Base-by-base conservation (phyloP, 208 protist species). In the Trypanosoma grayi region DNA sequence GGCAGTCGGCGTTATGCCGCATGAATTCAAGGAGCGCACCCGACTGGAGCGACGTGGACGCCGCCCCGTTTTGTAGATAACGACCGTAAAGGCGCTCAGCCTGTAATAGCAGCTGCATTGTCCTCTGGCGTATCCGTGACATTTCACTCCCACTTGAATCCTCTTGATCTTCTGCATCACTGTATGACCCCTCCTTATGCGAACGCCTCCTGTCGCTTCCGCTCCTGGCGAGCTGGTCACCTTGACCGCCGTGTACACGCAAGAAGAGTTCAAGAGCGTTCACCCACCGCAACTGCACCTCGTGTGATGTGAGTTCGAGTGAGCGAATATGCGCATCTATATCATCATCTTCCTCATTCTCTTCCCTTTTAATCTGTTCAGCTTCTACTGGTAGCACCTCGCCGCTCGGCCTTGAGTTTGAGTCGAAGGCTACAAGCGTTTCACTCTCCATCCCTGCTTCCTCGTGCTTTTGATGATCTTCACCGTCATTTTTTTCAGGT, bases 1-100 rank as follows among this genome's bases (percentile, higher is more conserved):
- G 2, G n/a, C 36, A 24, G 16, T 22, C 11, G 28, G 37, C n/a
- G 69, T 22, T 27, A 47, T 63, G 24, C 56, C 44, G 4, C 64
- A 34, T 16, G 16, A 34, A 41, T 31, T 71, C 44, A 57, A 54
- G 2, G 22, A 55, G 34, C 44, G 55, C 48, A 56, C 45, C 39
- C 14, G 27, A 43, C 0, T 16, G 25, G 14, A n/a, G 45, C 20
- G 46, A 24, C 24, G 34, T 24, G 40, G 48, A 48, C 28, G 33
- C 16, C 31, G 16, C 10, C 25, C 8, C 43, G 44, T 9, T 39
- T 18, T 14, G n/a, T 2, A 65, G 14, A n/a, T 73, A 72, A 0
- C 57, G 65, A 9, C 74, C 64, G 55, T 84, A 90, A 22, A 77
- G 40, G 28, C 60, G 61, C 43, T 81, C 61, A 4, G 73, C 60